phyloP scores from a whole-genome alignment of 495 filamentous ascomycete genomes.

The Bathelium albidoporum region DNA sequence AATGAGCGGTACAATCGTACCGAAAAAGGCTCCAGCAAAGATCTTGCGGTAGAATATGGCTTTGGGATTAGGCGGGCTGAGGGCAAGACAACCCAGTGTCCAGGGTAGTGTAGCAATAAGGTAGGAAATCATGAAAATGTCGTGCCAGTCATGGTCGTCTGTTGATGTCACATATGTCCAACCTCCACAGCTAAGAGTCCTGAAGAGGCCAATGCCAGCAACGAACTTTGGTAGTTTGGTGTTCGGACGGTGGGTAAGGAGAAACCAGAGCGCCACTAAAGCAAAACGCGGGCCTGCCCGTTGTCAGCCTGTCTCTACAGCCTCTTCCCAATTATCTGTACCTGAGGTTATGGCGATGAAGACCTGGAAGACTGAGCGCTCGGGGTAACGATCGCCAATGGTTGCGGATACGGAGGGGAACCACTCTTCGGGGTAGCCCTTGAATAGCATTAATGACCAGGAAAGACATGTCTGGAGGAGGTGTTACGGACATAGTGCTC shows the following conservation, averaged over 20 bases:
- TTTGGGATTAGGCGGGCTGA: slow-evolving; percentile 75
- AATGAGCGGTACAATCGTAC: slow-evolving; percentile 76
- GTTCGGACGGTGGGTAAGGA: slow-evolving; percentile 69
- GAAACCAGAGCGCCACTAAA: slow-evolving; percentile 85
- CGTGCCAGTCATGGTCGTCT: slow-evolving; percentile 97
- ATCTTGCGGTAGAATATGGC: slow-evolving; percentile 86
- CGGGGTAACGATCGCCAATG: slow-evolving; percentile 97
- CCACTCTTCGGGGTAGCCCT: slow-evolving; percentile 95
- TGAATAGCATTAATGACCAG: slow-evolving; percentile 6
- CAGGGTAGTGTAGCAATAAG: slow-evolving; percentile 89
- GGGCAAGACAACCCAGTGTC: slow-evolving; percentile 80
- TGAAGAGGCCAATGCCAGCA: slow-evolving; percentile 67
- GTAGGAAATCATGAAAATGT: slow-evolving; percentile 99
- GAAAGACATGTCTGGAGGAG: neutral
- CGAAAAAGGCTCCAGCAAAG: slow-evolving; percentile 77
- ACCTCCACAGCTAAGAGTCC: slow-evolving; percentile 89
- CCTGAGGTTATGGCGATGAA: slow-evolving; percentile 95
- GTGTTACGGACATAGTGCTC: slow-evolving; percentile 64
- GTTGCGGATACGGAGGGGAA: slow-evolving; percentile 97
- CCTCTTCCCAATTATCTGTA: slow-evolving; percentile 22
- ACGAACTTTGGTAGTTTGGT: slow-evolving; percentile 70
- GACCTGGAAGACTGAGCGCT: slow-evolving; percentile 90
- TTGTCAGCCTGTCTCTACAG: slow-evolving; percentile 3
- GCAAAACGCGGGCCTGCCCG: slow-evolving; percentile 72
- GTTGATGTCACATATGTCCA: slow-evolving; percentile 99